These are phyloP conservation scores for Lithospermum erythrorhizon DNA, from an alignment of 257 asterid species.

Conservation along the genomic window DNA sequence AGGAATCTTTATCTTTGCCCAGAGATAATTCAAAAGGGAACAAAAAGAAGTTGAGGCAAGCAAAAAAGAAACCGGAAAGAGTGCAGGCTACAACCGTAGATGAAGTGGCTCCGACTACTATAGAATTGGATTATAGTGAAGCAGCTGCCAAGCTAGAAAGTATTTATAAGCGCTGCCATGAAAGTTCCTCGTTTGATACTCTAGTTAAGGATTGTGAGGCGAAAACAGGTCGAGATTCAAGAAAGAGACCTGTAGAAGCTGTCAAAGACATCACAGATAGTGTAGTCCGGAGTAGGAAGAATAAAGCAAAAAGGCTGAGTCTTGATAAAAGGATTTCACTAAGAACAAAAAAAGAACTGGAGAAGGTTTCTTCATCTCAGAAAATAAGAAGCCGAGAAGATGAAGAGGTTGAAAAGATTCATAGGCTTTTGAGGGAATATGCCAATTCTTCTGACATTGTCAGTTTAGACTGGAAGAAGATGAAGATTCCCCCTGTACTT, in stretches of 20 bases:
- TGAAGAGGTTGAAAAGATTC: constrained; percentile 36
- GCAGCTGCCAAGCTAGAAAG: constrained; percentile 74
- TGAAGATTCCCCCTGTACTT: constrained; percentile 85
- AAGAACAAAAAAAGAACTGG: constrained; percentile 36
- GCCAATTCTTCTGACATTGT: constrained; percentile 42
- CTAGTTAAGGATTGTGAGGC: constrained; percentile 25
- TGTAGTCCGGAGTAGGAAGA: constrained; percentile 39
- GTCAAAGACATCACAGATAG: constrained; percentile 21
- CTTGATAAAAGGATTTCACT: constrained; percentile 66
- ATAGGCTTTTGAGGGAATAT: constrained; percentile 66
- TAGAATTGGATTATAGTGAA: constrained; percentile 66
- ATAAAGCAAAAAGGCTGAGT: constrained; percentile 45
- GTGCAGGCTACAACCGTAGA: constrained; percentile 41
- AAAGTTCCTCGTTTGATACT: constrained; percentile 23
- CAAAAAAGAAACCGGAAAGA: constrained; percentile 31
- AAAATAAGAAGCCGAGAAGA: constrained; percentile 18
- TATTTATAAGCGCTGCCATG: constrained; percentile 46
- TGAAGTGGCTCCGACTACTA: constrained; percentile 37
- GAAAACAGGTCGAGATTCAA: constrained; percentile 32
- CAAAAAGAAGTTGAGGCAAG: constrained; percentile 35
- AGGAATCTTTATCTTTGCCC: constrained; percentile 43
- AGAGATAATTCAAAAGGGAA: constrained; percentile 40
- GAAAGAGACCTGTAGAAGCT: constrained; percentile 31
- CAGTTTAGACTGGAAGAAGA: constrained; percentile 74
- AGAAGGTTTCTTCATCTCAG: constrained; percentile 18